Conservation (phyloP, 257 asterid genomes). For the Solanum arcanum region DNA sequence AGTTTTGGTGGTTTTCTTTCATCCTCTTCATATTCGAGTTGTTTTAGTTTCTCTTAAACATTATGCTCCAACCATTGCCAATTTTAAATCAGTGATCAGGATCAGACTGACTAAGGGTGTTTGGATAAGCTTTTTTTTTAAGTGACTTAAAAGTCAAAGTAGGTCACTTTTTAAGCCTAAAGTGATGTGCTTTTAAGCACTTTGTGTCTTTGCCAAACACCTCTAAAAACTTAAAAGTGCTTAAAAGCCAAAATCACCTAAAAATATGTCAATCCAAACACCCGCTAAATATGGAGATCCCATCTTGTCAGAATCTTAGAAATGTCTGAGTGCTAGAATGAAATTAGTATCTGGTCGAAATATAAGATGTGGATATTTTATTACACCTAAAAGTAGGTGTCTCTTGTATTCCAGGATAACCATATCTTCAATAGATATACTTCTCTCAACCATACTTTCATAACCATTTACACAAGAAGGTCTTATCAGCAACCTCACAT, state of each 20-base stretch:
- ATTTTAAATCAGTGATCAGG: neutral
- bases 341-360: neutral
- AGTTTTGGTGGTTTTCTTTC: neutral
- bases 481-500: neutral
- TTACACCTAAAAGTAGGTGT: neutral
- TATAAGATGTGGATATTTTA: neutral
- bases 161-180: neutral
- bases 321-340: neutral
- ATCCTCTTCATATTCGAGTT: neutral
- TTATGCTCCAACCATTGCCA: neutral
- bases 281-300: neutral
- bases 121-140: too few relatives aligned
- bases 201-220: neutral
- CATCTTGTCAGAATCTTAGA: neutral
- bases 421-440: neutral
- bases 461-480: neutral
- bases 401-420: neutral
- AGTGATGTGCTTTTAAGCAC: neutral
- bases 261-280: too few relatives aligned
- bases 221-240: neutral
- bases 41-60: neutral
- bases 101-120: neutral
- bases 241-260: neutral
- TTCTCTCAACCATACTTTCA: neutral
- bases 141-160: neutral